These are phyloP conservation scores for Furcasterigmium sp. DNA, from an alignment of 2,329 filamentous ascomycete genomes.

Conservation along the genomic window DNA sequence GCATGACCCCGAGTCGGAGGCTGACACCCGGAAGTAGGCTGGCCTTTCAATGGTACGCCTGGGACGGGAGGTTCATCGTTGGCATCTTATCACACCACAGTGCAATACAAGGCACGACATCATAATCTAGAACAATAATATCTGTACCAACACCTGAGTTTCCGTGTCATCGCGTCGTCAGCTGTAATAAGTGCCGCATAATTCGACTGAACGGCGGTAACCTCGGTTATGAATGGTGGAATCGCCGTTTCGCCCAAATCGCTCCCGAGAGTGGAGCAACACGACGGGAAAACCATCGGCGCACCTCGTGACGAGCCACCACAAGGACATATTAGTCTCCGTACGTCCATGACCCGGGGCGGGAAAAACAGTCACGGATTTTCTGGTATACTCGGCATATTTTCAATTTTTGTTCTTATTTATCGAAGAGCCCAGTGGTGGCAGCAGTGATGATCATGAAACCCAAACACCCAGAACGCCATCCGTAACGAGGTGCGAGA, in stretches of 20 bases:
- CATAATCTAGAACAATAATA: too few relatives aligned
- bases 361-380: too few relatives aligned
- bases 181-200: neutral
- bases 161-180: too few relatives aligned
- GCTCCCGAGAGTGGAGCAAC: conserved; percentile 13
- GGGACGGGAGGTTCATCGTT: too few relatives aligned
- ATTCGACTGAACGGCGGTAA: conserved; percentile 6
- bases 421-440: neutral
- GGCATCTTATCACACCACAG: too few relatives aligned
- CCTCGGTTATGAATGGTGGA: conserved; percentile 11
- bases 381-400: neutral
- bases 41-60: too few relatives aligned
- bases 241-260: conserved; percentile 8
- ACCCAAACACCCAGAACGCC: neutral
- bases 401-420: neutral
- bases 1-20: conserved; percentile 18
- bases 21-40: neutral
- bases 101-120: too few relatives aligned
- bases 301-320: neutral
- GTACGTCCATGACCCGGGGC: too few relatives aligned
- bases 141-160: too few relatives aligned
- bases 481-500: neutral
- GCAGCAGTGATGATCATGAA: neutral
- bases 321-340: too few relatives aligned
- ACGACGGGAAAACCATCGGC: neutral